Base-by-base conservation (phyloP, 1,284 basidiomycete genomes). In the Fomitopsis betulina region DNA sequence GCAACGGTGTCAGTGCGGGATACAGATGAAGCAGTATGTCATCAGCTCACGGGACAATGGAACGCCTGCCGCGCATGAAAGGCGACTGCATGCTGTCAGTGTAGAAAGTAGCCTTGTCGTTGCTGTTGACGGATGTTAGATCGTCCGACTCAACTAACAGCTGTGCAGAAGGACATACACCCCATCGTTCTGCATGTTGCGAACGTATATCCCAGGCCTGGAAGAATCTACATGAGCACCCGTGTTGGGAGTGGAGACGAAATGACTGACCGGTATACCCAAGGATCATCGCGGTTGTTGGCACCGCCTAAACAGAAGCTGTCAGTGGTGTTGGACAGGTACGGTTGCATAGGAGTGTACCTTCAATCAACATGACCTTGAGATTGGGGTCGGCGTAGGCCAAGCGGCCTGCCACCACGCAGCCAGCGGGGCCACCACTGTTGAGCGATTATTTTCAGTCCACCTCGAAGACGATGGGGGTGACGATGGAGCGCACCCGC, bases 281-380 rank as follows among this genome's bases (percentile, higher is more conserved):
- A 87, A 47, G 86, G 86, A 63, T 88, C 86, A 63, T 88, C 86
- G 30, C 85, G 76, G 72, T 88, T 87, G 74, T 87, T 88, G 27
- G 82, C 82, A 61, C 86, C 85, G 55, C 78, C 85, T 86, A 40
- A 2, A 17, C 43, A 25, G 25, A 10, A 17, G 8, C n/a, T 17
- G 25, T 55, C 30, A 55, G 42, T 13, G 19, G 43, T 3, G 3
- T 30, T 17, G 10, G 15, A 1, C 17, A 33, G 39, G 1, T 17
- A 38, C 15, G 30, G 25, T 17, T 15, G 4, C 27, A 43, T 47
- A n/a, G 15, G 10, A 49, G 49, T 61, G n/a, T 58, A 82, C 85
- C 85, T 77, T 88, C 87, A 60, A 88, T 83, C 64, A 89, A 78
- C 84, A 89, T 86, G 55, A 89, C 85, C 70, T 87, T 86, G 55